phyloP scores from a whole-genome alignment of 352 stramenopile genomes.

The Phytopythium montanum region DNA sequence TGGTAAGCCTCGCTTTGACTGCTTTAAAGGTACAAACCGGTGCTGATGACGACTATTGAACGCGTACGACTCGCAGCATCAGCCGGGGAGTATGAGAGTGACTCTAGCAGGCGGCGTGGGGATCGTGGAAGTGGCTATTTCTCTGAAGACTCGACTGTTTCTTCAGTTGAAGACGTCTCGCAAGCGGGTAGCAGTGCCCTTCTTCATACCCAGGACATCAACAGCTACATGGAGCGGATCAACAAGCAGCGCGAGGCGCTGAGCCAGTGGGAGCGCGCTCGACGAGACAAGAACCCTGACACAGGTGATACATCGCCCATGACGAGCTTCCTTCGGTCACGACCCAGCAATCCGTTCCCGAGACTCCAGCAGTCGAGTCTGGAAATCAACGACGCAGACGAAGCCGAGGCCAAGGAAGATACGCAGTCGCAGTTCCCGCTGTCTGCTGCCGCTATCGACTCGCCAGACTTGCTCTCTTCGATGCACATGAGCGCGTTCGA shows the following conservation, averaged over 20 bases:
- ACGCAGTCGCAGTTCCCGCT: constrained; percentile 28
- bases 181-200: constrained; percentile 13
- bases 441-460: constrained; percentile 24
- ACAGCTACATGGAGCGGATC: constrained; percentile 48
- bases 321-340: background rate
- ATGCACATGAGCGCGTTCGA: constrained; percentile 16
- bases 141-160: background rate
- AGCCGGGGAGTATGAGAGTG: background rate
- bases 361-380: background rate
- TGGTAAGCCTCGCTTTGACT: background rate
- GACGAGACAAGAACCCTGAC: background rate
- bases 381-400: constrained; percentile 14
- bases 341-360: background rate
- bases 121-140: background rate
- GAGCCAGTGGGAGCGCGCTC: constrained; percentile 40
- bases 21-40: background rate
- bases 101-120: background rate
- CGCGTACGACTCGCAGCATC: background rate
- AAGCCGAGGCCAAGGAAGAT: background rate
- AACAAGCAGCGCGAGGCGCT: constrained; percentile 42
- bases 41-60: background rate
- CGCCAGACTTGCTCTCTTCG: constrained; percentile 28
- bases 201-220: constrained; percentile 50
- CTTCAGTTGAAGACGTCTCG: constrained; percentile 1
- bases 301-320: background rate